These are phyloP conservation scores for Pichia sp. DNA, from an alignment of 1,139 yeast genomes.

Conservation along the genomic window DNA sequence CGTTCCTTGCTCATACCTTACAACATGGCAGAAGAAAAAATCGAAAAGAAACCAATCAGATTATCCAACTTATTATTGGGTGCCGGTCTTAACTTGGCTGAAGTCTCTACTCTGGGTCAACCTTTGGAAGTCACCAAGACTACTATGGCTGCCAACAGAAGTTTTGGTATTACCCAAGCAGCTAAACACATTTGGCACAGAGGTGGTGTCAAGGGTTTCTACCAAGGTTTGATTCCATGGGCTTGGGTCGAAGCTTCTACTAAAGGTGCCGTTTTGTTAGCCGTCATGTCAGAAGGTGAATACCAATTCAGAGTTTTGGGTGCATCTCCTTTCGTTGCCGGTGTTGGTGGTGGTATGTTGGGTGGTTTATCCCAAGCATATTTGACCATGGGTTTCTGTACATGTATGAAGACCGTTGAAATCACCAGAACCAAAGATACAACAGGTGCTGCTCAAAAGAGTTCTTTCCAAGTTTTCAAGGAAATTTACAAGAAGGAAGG, in stretches of 20 bases:
- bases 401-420: slow-evolving; percentile 97
- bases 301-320: slow-evolving; percentile 62
- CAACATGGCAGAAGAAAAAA: slow-evolving; percentile 7
- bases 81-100: slow-evolving; percentile 87
- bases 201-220: slow-evolving; percentile 87
- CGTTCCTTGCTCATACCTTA: background rate
- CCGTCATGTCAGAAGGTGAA: slow-evolving; percentile 90
- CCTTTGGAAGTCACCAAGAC: slow-evolving; percentile 94
- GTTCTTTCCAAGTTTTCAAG: slow-evolving; percentile 78
- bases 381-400: slow-evolving; percentile 94
- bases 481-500: slow-evolving; percentile 84
- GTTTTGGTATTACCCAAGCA: slow-evolving; percentile 58
- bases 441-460: slow-evolving; percentile 60
- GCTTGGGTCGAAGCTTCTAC: slow-evolving; percentile 99
- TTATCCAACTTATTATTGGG: slow-evolving; percentile 88
- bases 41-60: slow-evolving; percentile 74
- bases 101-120: slow-evolving; percentile 91
- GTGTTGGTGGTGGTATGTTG: slow-evolving; percentile 89
- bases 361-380: slow-evolving; percentile 98
- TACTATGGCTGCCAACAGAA: slow-evolving; percentile 96
- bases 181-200: slow-evolving; percentile 78
- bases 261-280: slow-evolving; percentile 93
- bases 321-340: slow-evolving; percentile 65
- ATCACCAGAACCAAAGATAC: slow-evolving; percentile 86
- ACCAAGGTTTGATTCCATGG: slow-evolving; percentile 98